A percentile compares a stretch with the other conserved stretches of the same genome.
phyloP scores from a whole-genome alignment of 371 early-diverging fungal genomes.

The Mucor indicus region DNA sequence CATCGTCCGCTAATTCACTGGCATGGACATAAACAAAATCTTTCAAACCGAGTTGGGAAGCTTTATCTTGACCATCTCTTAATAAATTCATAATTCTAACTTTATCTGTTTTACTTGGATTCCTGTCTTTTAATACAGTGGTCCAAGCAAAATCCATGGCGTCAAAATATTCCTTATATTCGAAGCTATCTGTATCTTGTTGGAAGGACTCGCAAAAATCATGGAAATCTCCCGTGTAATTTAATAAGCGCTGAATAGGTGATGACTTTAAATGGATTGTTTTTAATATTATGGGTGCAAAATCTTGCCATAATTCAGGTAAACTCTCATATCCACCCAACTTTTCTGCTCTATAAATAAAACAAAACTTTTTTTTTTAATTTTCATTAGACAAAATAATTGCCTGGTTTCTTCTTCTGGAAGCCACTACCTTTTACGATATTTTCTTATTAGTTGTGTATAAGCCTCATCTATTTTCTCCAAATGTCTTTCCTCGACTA shows the following conservation, averaged over 20 bases:
- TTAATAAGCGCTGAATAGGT: slow-evolving; percentile 25
- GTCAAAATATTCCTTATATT: slow-evolving; percentile 27
- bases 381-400: not conserved
- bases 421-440: slow-evolving; percentile 28
- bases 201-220: slow-evolving; percentile 33
- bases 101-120: slow-evolving; percentile 25
- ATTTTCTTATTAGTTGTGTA: slow-evolving; percentile 24
- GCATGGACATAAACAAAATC: slow-evolving; percentile 17
- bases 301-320: slow-evolving; percentile 30
- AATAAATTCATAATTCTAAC: slow-evolving; percentile 30
- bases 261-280: slow-evolving; percentile 16
- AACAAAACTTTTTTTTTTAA: no score
- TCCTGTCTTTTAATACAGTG: slow-evolving; percentile 8
- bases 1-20: slow-evolving; percentile 12
- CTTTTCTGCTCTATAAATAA: slow-evolving; percentile 14
- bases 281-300: slow-evolving; percentile 16
- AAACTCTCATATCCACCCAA: slow-evolving; percentile 23
- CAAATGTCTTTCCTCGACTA: slow-evolving; percentile 1
- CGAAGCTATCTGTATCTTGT: slow-evolving; percentile 24
- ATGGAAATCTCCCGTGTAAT: slow-evolving; percentile 32
- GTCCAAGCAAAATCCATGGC: slow-evolving; percentile 35
- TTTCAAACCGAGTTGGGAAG: slow-evolving; percentile 4
- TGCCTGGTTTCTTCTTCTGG: slow-evolving; percentile 1
- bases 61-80: slow-evolving; percentile 32
- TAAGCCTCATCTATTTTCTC: slow-evolving; percentile 17